phyloP scores from a whole-genome alignment of 2,329 filamentous ascomycete genomes.

The Aspergillus pseudoviridinutans region DNA sequence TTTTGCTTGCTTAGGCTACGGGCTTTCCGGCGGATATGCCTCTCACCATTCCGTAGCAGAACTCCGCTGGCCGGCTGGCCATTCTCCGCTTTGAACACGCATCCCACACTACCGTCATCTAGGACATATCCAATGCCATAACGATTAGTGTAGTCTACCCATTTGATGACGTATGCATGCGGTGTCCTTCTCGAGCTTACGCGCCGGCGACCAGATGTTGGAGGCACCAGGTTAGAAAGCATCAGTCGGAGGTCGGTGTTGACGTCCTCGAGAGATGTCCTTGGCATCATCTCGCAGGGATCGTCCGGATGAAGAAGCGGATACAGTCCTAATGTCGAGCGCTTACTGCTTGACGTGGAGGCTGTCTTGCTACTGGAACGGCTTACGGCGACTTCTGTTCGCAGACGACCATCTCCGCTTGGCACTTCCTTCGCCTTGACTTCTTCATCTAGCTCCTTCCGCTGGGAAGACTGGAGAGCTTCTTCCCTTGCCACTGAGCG shows the following conservation, averaged over 20 bases:
- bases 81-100: conserved; percentile 47
- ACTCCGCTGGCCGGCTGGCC: conserved; percentile 43
- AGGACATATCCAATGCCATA: conserved; percentile 51
- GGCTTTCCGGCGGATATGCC: conserved; percentile 45
- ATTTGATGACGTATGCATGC: conserved; percentile 49
- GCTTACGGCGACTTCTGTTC: conserved; percentile 13
- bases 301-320: conserved; percentile 38
- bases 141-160: conserved; percentile 51
- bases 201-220: conserved; percentile 30
- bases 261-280: conserved; percentile 38
- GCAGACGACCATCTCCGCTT: conserved; percentile 6
- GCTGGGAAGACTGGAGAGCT: not conserved
- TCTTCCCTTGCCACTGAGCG: conserved; percentile 1
- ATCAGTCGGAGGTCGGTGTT: conserved; percentile 37
- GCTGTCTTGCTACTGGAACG: conserved; percentile 28
- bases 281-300: conserved; percentile 32
- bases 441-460: conserved; percentile 4
- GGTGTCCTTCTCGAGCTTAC: conserved; percentile 25
- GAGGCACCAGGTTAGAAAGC: conserved; percentile 33
- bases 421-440: not conserved
- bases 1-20: conserved; percentile 33
- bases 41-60: conserved; percentile 44
- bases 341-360: conserved; percentile 20
- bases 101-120: conserved; percentile 49
- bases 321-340: conserved; percentile 34